Evolutionary conservation across 495 filamentous ascomycete genomes (phyloP).

Genomic region (Thermochaetoides thermophila): DNA sequence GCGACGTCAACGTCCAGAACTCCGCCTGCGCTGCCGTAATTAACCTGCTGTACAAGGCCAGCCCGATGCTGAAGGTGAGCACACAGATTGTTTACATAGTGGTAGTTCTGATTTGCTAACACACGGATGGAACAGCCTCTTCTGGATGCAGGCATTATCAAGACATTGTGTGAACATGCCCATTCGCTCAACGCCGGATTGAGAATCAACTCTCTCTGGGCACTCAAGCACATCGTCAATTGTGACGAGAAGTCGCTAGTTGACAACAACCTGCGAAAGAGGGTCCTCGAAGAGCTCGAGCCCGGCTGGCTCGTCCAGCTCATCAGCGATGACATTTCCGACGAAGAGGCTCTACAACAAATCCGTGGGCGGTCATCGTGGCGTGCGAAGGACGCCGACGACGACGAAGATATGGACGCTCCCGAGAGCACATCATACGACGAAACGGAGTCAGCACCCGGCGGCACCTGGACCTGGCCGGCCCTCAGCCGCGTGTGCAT

Average conservation of each 20-base stretch:
- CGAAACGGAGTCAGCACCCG: conserved; percentile 7
- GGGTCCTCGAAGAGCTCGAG: conserved; percentile 59
- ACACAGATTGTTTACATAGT: too few species aligned
- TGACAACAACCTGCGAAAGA: conserved; percentile 53
- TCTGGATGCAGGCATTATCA: conserved; percentile 58
- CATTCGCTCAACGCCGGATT: conserved; percentile 58
- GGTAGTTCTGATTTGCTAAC: too few species aligned
- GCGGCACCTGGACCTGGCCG: conserved; percentile 14
- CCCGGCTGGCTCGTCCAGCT: conserved; percentile 66
- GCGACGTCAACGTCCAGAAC: conserved; percentile 67
- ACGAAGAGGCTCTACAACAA: conserved; percentile 32
- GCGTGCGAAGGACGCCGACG: conserved; percentile 21
- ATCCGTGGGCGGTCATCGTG: conserved; percentile 20
- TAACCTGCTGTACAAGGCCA: conserved; percentile 75
- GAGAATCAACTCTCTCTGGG: conserved; percentile 75
- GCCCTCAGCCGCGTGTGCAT: neutral
- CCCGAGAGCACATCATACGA: conserved; percentile 18
- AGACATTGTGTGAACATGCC: conserved; percentile 68
- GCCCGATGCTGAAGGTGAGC: conserved; percentile 74
- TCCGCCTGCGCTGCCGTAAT: conserved; percentile 68
- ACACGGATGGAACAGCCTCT: too few species aligned
- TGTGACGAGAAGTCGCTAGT: too few species aligned
- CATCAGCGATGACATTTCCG: conserved; percentile 42
- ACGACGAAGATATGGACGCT: conserved; percentile 53
- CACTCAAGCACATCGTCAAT: conserved; percentile 73